Evolutionary conservation across 805 yeast genomes (phyloP).

Genomic region (Zygosaccharomyces bailii): DNA sequence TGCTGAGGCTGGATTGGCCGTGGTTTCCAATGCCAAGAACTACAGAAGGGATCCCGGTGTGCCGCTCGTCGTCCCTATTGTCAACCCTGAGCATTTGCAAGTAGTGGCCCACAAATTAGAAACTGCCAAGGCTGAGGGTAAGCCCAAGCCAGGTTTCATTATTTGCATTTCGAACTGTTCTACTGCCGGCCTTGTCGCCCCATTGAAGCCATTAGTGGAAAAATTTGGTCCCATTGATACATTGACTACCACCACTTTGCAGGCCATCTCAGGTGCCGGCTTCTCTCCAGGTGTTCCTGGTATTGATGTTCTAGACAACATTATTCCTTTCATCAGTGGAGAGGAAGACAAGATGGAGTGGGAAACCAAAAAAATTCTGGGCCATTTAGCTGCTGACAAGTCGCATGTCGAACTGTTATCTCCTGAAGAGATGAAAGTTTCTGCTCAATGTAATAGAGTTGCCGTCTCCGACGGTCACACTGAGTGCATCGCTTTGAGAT

Average conservation of each 20-base stretch:
- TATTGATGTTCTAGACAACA: slow-evolving; percentile 89
- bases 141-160: slow-evolving; percentile 70
- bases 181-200: slow-evolving; percentile 96
- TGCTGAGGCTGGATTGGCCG: slow-evolving; percentile 73
- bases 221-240: slow-evolving; percentile 85
- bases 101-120: slow-evolving; percentile 58
- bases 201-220: slow-evolving; percentile 89
- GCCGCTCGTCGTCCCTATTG: slow-evolving; percentile 93
- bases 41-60: slow-evolving; percentile 84
- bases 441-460: slow-evolving; percentile 96
- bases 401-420: slow-evolving; percentile 55
- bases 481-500: slow-evolving; percentile 84
- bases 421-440: slow-evolving; percentile 72
- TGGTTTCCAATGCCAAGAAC: slow-evolving; percentile 94
- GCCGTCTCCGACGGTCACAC: slow-evolving; percentile 98
- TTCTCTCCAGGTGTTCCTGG: slow-evolving; percentile 97
- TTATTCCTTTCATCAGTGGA: slow-evolving; percentile 91
- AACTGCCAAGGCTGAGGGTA: slow-evolving; percentile 53
- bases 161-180: slow-evolving; percentile 97
- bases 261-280: slow-evolving; percentile 98
- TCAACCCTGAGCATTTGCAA: slow-evolving; percentile 85
- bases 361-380: slow-evolving; percentile 95
- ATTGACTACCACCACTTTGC: slow-evolving; percentile 86
- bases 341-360: slow-evolving; percentile 98
- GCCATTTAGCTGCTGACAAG: slow-evolving; percentile 50